Percentiles rank a stretch among this genome's conserved stretches.
Conservation (phyloP, 1,284 basidiomycete species). For the Cystobasidiaceae sp. region DNA sequence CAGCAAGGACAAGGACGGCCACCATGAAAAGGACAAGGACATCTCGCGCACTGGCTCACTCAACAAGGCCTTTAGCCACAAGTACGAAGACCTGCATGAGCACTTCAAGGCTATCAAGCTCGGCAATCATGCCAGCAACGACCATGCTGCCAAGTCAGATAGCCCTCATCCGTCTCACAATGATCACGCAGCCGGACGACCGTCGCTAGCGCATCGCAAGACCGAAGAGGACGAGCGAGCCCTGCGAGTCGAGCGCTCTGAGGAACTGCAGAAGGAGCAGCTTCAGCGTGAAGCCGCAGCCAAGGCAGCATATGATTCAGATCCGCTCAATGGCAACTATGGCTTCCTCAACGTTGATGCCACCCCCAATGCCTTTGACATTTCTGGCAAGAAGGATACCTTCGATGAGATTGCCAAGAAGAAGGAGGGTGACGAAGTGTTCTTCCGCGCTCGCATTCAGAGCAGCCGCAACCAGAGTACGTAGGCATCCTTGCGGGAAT, state of each 20-base stretch:
- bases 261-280: conserved; percentile 11
- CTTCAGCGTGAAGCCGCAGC: conserved; percentile 16
- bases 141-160: not conserved
- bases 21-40: conserved; percentile 1
- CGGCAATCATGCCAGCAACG: not conserved
- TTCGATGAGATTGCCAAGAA: conserved; percentile 63
- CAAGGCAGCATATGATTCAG: conserved; percentile 16
- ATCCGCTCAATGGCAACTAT: conserved; percentile 23
- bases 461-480: conserved; percentile 70
- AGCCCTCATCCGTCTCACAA: not conserved
- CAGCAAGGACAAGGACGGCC: not conserved
- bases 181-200: not conserved
- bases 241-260: conserved; percentile 7
- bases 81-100: conserved; percentile 21
- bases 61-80: conserved; percentile 10
- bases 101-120: conserved; percentile 26
- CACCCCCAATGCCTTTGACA: conserved; percentile 26
- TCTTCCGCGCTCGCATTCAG: conserved; percentile 85
- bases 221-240: conserved; percentile 26
- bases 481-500: not conserved
- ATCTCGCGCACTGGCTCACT: conserved; percentile 5
- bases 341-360: conserved; percentile 31
- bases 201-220: not conserved
- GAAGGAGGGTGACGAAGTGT: conserved; percentile 71
- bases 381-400: conserved; percentile 21